These are phyloP conservation scores for Telfairia occidentalis DNA, from an alignment of 331 rosid species.

Conservation along the genomic window DNA sequence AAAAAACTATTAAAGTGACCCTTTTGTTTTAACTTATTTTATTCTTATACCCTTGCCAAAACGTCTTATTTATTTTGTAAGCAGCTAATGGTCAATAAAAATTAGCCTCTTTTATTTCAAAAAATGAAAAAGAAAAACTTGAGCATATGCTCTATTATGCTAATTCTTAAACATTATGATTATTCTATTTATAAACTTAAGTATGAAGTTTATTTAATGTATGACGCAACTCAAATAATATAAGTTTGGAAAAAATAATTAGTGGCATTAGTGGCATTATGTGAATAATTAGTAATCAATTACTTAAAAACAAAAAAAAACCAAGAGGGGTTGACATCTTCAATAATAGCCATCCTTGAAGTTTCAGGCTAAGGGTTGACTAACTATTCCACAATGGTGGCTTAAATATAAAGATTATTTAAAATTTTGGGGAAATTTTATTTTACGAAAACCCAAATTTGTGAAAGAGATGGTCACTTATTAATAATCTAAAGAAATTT, in stretches of 20 bases:
- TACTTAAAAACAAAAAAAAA: conserved; percentile 2
- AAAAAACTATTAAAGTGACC: neutral
- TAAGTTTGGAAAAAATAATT: neutral
- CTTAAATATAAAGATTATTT: neutral
- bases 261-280: conserved; percentile 1
- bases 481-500: neutral
- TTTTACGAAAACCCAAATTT: neutral
- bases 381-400: neutral
- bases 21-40: neutral
- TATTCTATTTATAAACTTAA: neutral
- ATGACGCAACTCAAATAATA: neutral
- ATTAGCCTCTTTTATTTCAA: neutral
- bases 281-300: neutral
- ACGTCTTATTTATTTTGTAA: neutral
- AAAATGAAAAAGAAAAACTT: neutral
- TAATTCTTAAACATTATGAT: neutral
- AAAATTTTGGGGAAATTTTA: neutral
- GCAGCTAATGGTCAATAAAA: neutral
- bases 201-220: neutral
- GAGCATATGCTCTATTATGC: neutral
- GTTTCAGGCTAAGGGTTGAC: conserved; percentile 1
- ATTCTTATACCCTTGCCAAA: too few relatives aligned
- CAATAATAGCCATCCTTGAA: neutral
- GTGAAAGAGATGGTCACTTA: neutral
- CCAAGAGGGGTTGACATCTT: conserved; percentile 2